Evolutionary conservation across 306 rosid species (phyloP), one percentile per base, ranked within the genome.

Genomic region (Pterocarpus macrocarpus): DNA sequence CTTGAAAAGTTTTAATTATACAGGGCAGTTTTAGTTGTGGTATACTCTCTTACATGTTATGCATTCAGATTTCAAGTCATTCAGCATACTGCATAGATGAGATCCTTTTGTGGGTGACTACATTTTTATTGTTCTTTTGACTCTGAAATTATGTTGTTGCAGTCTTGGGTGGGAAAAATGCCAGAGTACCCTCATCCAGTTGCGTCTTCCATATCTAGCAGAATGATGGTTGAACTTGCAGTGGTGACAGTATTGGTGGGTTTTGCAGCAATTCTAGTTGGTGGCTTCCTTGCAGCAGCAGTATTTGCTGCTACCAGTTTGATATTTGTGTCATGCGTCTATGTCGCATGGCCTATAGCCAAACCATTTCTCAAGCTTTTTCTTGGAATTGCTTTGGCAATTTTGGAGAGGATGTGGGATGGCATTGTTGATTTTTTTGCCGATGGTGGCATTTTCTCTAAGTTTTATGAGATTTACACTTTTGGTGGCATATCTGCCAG

Each of bases 241-340:
- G 65, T 81, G 74, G 87, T 91, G 82, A 89, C 99, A 80, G 74
- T 76, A 49, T 39, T 85, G 4, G 83, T 95, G 89, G 94, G 86
- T 52, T 75, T 82, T 22, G 99, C 96, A 56, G 97, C 94, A 74
- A 45, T 85, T 79, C 68, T 93, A 73, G 86, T 90, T 70, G 97
- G 98, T 68, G 93, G 98, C 39, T 91, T 90, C 84, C 86, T 95
- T 85, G 97, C 98, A 64, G 85, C 98, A 15, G 99, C 98, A 52
- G 73, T 86, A 59, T 95, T 95, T 87, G 94, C 92, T 75, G 92
- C 82, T 69, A 93, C 98, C 76, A 87, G 92, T 88, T 90, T 91
- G 13, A 47, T 91, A 73, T 93, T 86, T 79, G 94, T 83, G 62
- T 38, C 90, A 58, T 50, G 88, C 80, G 79, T 81, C 77, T 87